Evolutionary conservation across 768 basidiomycete species (phyloP).

Genomic region (Cystofilobasidium capitatum): DNA sequence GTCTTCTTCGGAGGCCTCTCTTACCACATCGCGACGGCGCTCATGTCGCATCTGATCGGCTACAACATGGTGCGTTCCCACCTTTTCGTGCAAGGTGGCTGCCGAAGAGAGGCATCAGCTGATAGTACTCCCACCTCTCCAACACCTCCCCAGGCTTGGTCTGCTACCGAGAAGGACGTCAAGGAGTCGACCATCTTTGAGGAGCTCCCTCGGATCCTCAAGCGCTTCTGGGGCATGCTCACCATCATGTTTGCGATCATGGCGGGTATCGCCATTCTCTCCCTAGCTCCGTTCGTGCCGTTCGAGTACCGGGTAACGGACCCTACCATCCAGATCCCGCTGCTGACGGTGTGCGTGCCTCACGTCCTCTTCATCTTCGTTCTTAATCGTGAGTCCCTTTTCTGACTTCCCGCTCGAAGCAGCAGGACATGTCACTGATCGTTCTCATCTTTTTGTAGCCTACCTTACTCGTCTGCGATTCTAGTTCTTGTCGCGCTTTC

Average conservation of each 20-base stretch:
- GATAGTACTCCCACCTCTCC: neutral
- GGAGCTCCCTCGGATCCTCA: conserved; percentile 13
- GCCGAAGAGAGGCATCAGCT: too few relatives aligned
- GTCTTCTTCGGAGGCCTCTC: conserved; percentile 11
- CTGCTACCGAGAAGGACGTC: conserved; percentile 13
- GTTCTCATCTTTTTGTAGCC: too few relatives aligned
- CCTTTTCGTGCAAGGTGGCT: neutral
- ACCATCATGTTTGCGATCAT: neutral
- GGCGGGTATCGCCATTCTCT: conserved; percentile 2
- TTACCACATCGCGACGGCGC: conserved; percentile 19
- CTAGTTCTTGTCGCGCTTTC: too few relatives aligned
- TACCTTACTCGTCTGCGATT: too few relatives aligned
- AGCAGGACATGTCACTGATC: too few relatives aligned
- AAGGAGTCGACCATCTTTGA: conserved; percentile 8
- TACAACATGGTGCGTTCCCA: conserved; percentile 1
- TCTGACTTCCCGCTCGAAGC: too few relatives aligned
- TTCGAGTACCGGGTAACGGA: neutral
- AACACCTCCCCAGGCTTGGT: neutral
- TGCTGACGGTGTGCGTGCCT: neutral
- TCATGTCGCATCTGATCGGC: conserved; percentile 35
- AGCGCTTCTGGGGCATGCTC: conserved; percentile 20
- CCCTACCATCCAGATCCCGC: neutral
- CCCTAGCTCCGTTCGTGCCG: conserved; percentile 1
- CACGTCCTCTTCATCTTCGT: conserved; percentile 54
- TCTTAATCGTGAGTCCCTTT: too few relatives aligned